These are phyloP conservation scores for Cupressus sempervirens DNA, from an alignment of 75 land plant genomes.

Conservation along the genomic window DNA sequence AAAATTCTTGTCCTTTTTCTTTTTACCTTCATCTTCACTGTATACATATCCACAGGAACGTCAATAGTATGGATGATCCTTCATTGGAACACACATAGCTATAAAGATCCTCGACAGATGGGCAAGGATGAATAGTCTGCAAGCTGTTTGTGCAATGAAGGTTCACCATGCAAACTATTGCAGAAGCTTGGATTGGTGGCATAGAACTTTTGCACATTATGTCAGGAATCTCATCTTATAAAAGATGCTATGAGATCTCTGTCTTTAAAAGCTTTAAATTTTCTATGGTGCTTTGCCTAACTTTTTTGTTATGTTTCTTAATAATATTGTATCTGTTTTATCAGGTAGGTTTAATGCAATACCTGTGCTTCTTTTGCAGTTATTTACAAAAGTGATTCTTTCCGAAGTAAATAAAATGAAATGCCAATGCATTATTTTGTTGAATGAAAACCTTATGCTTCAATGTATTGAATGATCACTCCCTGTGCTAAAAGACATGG, in stretches of 20 bases:
- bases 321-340: not conserved
- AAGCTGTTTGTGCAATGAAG: not conserved
- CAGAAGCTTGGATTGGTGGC: not conserved
- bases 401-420: not conserved
- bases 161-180: not conserved
- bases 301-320: not conserved
- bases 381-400: not conserved
- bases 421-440: not conserved
- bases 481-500: not conserved
- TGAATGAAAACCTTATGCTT: not conserved
- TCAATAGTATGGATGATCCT: slow-evolving; percentile 11
- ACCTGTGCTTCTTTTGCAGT: not conserved
- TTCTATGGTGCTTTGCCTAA: not conserved
- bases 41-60: not conserved
- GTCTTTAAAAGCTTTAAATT: not conserved
- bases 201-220: not conserved
- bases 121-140: not conserved
- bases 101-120: not conserved
- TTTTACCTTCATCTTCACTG: not conserved
- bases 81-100: not conserved
- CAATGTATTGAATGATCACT: not conserved
- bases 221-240: not conserved
- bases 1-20: not conserved
- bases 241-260: not conserved
- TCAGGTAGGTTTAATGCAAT: not conserved